These are phyloP conservation scores for Fusarium beomiforme DNA, from an alignment of 2,329 filamentous ascomycete genomes.

Conservation along the genomic window DNA sequence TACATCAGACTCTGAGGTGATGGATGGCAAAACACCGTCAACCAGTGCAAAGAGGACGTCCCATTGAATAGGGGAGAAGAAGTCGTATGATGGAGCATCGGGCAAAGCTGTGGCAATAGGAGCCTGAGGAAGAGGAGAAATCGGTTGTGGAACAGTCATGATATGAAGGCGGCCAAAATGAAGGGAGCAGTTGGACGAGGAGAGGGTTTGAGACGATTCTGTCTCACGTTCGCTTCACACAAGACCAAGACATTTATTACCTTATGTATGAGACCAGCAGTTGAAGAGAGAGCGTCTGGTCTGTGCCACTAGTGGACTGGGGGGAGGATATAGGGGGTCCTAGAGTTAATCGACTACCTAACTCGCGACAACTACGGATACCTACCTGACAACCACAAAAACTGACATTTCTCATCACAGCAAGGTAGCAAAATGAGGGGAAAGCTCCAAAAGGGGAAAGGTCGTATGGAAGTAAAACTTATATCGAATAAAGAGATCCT, in stretches of 20 bases:
- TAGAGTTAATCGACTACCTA: background rate
- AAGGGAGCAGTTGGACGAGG: constrained; percentile 15
- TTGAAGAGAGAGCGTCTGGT: constrained; percentile 9
- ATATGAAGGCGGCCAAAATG: constrained; percentile 12
- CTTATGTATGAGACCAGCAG: constrained; percentile 1
- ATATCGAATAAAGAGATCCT: constrained; percentile 1
- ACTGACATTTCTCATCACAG: background rate
- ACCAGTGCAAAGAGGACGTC: constrained; percentile 62
- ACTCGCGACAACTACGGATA: background rate
- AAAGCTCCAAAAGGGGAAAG: constrained; percentile 33
- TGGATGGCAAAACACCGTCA: constrained; percentile 69
- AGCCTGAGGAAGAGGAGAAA: constrained; percentile 5
- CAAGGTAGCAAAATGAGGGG: constrained; percentile 21
- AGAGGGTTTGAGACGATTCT: constrained; percentile 16
- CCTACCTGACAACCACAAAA: too few species aligned
- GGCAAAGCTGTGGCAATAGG: constrained; percentile 42
- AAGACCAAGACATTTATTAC: constrained; percentile 27
- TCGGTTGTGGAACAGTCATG: constrained; percentile 33
- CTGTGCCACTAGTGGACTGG: constrained; percentile 19
- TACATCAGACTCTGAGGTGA: constrained; percentile 56
- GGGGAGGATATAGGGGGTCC: background rate
- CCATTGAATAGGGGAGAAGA: constrained; percentile 63
- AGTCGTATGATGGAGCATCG: constrained; percentile 44
- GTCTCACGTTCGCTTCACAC: constrained; percentile 34
- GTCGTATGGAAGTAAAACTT: background rate